These are phyloP conservation scores for Alnus rubra DNA, from an alignment of 306 rosid species.

Conservation along the genomic window DNA sequence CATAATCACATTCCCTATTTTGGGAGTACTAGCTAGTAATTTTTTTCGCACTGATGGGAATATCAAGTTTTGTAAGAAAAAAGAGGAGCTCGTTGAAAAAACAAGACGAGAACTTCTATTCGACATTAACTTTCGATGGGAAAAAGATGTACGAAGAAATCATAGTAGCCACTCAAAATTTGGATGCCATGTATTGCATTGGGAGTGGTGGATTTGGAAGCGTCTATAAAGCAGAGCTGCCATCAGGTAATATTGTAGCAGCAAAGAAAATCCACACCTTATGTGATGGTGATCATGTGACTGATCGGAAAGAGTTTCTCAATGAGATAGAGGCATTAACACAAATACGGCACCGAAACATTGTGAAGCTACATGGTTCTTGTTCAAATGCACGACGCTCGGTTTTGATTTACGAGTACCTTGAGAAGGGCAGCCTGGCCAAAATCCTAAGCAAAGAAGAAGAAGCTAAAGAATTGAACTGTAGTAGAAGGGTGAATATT, in stretches of 20 bases:
- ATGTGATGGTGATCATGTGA: not conserved
- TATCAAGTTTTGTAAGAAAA: not conserved
- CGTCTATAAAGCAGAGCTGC: constrained; percentile 26
- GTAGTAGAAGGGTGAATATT: constrained; percentile 28
- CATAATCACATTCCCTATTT: constrained; percentile 5
- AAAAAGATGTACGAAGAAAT: constrained; percentile 25
- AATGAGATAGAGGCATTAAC: constrained; percentile 28
- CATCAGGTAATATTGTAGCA: not conserved
- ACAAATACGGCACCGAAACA: constrained; percentile 34
- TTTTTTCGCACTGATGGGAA: not conserved
- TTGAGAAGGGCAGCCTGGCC: constrained; percentile 21
- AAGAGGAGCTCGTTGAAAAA: not conserved
- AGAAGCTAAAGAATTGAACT: constrained; percentile 15
- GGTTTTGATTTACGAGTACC: constrained; percentile 29
- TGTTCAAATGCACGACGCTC: constrained; percentile 16
- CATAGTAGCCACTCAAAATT: constrained; percentile 26
- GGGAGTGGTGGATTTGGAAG: constrained; percentile 33
- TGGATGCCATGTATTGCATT: constrained; percentile 24
- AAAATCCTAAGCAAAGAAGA: not conserved
- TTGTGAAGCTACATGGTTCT: constrained; percentile 26
- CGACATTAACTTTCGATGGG: constrained; percentile 14
- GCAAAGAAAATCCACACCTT: constrained; percentile 16
- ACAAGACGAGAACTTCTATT: not conserved
- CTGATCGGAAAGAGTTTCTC: constrained; percentile 15
- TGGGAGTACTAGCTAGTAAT: not conserved